Evolutionary conservation across 352 stramenopile genomes (phyloP), one percentile per base, ranked within the genome.

Genomic region (Peronospora tabacina): DNA sequence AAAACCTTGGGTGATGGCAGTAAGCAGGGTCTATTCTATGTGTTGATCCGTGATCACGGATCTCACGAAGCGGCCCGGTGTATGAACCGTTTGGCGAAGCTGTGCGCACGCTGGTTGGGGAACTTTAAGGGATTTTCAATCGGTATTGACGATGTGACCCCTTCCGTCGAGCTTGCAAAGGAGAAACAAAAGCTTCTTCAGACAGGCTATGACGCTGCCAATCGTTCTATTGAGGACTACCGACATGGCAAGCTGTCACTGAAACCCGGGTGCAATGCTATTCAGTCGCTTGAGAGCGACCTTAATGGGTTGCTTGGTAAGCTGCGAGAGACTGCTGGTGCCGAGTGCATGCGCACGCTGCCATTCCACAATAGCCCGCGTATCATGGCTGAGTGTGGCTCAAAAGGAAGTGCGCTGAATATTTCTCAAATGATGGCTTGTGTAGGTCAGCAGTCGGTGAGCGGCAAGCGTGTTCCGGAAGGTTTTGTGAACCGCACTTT

Each of bases 351-450:
- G 95, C 92, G 90, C 32, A 87, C 97, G 42, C 72, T 98, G 17
- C 88, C 93, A n/a, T 98, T 97, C 80, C 88, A 97, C 58, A 99
- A 99, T 68, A 94, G 90, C 51, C 82, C 82, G 30, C 80, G 82
- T 62, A 98, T 99, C 53, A 99, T 99, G 97, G 96, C 96, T 19
- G 88, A 98, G 50, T 99, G 95, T 75, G 97, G 97, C 34, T 98
- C 95, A 2, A 99, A 99, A 81, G 97, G 97, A 45, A 98, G 88
- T 68, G 82, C 94, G 6, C 66, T 99, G 2, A 99, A 99, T 66
- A 98, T 99, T 58, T 99, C 94, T n/a, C 97, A 99, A 71, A 99
- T 99, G 96, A 98, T 99, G 55, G 95, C 96, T 16, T 99, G 96
- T 77, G 91, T 99, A 20, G 97, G 96, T 4, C 96, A 99, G 76